Evolutionary conservation across 495 filamentous ascomycete species (phyloP).

Genomic region (Neurospora discreta): DNA sequence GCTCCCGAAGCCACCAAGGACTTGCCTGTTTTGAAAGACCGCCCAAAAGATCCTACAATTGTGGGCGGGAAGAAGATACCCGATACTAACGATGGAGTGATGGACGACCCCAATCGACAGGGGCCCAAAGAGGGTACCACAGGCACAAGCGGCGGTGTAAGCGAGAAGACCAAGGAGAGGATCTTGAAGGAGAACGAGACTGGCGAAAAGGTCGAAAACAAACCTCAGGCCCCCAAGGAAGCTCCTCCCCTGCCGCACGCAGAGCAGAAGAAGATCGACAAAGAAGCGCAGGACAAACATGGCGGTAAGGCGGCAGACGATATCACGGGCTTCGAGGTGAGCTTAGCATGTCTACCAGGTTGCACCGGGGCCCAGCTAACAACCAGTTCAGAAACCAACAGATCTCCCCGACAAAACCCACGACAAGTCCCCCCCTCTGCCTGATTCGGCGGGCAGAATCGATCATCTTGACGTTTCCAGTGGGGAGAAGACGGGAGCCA

Average conservation of each 20-base stretch:
- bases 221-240: slow-evolving; percentile 73
- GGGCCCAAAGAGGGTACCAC: slow-evolving; percentile 75
- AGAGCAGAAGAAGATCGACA: slow-evolving; percentile 50
- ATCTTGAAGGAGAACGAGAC: slow-evolving; percentile 48
- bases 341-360: not conserved
- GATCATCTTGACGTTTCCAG: slow-evolving; percentile 56
- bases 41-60: slow-evolving; percentile 33
- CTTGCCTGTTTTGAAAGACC: slow-evolving; percentile 33
- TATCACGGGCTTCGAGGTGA: slow-evolving; percentile 59
- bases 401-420: slow-evolving; percentile 72
- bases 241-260: slow-evolving; percentile 70
- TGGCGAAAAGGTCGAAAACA: slow-evolving; percentile 55
- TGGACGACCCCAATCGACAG: slow-evolving; percentile 69
- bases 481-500: slow-evolving; percentile 22
- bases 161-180: slow-evolving; percentile 65
- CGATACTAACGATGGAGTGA: slow-evolving; percentile 73
- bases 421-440: slow-evolving; percentile 63
- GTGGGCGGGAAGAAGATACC: slow-evolving; percentile 62
- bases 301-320: slow-evolving; percentile 26
- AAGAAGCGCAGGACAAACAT: slow-evolving; percentile 27
- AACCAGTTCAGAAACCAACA: slow-evolving; percentile 55
- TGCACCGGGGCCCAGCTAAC: not conserved
- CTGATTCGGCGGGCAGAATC: slow-evolving; percentile 49
- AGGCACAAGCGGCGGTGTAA: slow-evolving; percentile 77
- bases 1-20: slow-evolving; percentile 31